Percentiles rank a stretch among this genome's conserved stretches.
phyloP scores from a whole-genome alignment of 2,329 filamentous ascomycete species.

The Hymenoscyphus occultus region DNA sequence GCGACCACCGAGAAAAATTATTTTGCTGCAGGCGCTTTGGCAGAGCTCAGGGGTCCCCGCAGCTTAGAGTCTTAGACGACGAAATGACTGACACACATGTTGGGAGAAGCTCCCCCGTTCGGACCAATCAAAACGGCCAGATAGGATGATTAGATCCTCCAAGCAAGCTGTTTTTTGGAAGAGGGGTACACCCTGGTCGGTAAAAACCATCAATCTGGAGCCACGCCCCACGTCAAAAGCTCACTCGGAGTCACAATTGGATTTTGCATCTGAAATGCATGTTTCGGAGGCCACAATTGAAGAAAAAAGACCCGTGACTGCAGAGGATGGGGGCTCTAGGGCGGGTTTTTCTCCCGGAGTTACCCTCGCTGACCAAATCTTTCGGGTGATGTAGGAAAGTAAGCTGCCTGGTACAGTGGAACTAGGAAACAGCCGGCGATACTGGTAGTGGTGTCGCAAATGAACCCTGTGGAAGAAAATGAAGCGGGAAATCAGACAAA shows the following conservation, averaged over 20 bases:
- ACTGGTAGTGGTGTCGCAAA: not conserved
- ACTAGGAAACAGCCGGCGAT: not conserved
- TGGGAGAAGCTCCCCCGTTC: conserved; percentile 7
- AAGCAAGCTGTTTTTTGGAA: conserved; percentile 7
- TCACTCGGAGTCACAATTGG: not conserved
- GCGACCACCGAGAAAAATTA: conserved; percentile 10
- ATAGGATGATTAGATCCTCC: conserved; percentile 23
- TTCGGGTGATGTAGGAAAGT: conserved; percentile 10
- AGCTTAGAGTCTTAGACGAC: conserved; percentile 8
- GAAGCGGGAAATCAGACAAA: not conserved
- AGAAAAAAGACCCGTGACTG: conserved; percentile 17
- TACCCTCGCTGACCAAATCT: not conserved
- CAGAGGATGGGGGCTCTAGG: not conserved
- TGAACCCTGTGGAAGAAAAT: not conserved
- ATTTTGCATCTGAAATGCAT: conserved; percentile 5
- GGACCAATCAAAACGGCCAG: conserved; percentile 19
- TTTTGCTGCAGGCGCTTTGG: conserved; percentile 16
- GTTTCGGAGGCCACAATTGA: not conserved
- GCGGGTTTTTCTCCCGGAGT: not conserved
- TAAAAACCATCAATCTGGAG: conserved; percentile 3
- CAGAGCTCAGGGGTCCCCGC: conserved; percentile 24
- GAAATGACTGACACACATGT: conserved; percentile 25
- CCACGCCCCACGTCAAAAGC: conserved; percentile 20
- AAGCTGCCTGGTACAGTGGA: not conserved
- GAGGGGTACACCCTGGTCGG: conserved; percentile 14